Evolutionary conservation across 202 grass and related monocot species (phyloP).

Genomic region (Schoenoplectus triqueter): DNA sequence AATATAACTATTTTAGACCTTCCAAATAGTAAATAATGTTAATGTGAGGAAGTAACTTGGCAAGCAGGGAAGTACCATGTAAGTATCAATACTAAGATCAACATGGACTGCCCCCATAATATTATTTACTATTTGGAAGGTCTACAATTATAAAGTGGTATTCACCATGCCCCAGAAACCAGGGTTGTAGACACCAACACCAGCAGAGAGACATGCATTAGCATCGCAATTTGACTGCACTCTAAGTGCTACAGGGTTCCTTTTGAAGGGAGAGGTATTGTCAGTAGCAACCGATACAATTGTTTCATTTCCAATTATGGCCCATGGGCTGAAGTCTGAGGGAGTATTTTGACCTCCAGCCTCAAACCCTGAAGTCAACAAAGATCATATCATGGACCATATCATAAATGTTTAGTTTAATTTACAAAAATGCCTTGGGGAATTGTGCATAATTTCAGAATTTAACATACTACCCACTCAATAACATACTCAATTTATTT

Average conservation of each 20-base stretch:
- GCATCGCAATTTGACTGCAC: constrained; percentile 70
- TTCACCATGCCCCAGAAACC: constrained; percentile 96
- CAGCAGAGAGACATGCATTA: constrained; percentile 44
- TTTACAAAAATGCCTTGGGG: not conserved
- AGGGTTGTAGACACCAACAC: constrained; percentile 81
- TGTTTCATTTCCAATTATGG: constrained; percentile 64
- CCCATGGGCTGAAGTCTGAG: constrained; percentile 87
- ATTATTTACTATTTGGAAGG: not conserved
- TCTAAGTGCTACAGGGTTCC: constrained; percentile 70
- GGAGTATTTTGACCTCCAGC: constrained; percentile 79
- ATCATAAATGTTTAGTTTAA: not conserved
- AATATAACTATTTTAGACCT: not conserved
- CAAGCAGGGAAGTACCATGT: not conserved
- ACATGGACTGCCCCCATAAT: not conserved
- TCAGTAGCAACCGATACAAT: constrained; percentile 58
- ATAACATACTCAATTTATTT: not conserved
- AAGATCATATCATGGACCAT: not conserved
- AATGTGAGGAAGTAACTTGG: not conserved
- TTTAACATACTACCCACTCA: not conserved
- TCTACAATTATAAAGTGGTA: constrained; percentile 24
- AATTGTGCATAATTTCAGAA: too few species aligned
- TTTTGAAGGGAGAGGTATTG: constrained; percentile 53
- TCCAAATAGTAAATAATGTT: not conserved
- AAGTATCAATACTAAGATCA: not conserved
- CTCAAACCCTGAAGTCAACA: constrained; percentile 69